Base-by-base conservation (phyloP, 148 eudicot genomes). In the Vaccinium corymbosum region DNA sequence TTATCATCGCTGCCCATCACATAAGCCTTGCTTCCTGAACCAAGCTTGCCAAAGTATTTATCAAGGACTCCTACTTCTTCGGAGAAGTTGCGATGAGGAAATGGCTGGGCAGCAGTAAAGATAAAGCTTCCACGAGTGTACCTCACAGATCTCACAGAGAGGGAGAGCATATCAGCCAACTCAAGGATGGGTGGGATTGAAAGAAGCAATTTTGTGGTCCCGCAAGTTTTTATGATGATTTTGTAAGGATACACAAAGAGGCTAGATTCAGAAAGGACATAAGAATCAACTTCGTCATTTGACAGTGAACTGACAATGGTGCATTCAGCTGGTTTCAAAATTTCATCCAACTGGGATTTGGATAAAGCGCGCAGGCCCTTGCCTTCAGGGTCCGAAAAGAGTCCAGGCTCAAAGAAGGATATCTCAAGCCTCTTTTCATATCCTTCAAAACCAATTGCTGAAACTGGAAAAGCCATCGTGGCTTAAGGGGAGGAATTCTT, bases 181-280 rank as follows among this genome's bases (percentile, higher is more conserved):
- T 83, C 84, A 3, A 93, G 91, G 82, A 93, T 89, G 20, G 90
- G 83, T 57, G 93, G 89, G 85, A 93, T 91, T 0, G 94, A 85
- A 11, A 90, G 85, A 81, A 93, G 94, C 88, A 93, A 85, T 81
- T 93, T 92, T 1, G 93, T 93, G 2, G 94, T 93, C 68, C 94
- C 97, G 80, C 94, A 93, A 35, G 97, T 93, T 82, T 93, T 93
- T 86, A 93, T 86, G 51, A 93, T 92, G 20, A 92, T 81, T 81
- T 93, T 92, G 90, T 93, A 87, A 4, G 97, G 84, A 80, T 91
- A 91, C 14, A 93, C 91, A 86, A 93, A 93, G 79, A 93, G 92
- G 93, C 97, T 93, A 3, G 94, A 92, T 87, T 93, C 97, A 35
- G 97, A 93, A 0, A 93, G 86, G 53, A 93, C 94, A 50, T 93